Conservation (phyloP, 2,329 filamentous ascomycete species). For the Paracorniculantispora psalliotae region DNA sequence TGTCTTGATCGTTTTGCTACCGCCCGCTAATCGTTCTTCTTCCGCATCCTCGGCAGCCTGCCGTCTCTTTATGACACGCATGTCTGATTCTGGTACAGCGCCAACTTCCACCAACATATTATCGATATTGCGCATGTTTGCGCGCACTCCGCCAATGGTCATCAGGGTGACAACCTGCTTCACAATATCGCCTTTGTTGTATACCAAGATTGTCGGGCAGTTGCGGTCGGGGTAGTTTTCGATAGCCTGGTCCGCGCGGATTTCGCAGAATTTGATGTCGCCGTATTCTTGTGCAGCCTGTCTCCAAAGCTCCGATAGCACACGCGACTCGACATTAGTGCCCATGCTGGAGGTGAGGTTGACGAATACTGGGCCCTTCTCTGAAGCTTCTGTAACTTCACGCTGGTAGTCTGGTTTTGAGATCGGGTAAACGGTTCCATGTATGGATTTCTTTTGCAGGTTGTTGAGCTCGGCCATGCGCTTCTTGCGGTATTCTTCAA, state of each 20-base stretch:
- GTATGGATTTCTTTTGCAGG: slow-evolving; percentile 70
- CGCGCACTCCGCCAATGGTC: slow-evolving; percentile 68
- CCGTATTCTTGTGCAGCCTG: slow-evolving; percentile 80
- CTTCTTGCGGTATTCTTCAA: slow-evolving; percentile 83
- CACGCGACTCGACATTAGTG: slow-evolving; percentile 77
- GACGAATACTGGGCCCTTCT: slow-evolving; percentile 64
- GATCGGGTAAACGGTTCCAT: slow-evolving; percentile 87
- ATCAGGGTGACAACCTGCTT: slow-evolving; percentile 87
- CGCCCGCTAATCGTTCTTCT: slow-evolving; percentile 46
- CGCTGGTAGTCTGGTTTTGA: slow-evolving; percentile 90
- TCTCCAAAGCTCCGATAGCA: slow-evolving; percentile 81
- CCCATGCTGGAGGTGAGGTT: slow-evolving; percentile 74
- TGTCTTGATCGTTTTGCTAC: slow-evolving; percentile 45
- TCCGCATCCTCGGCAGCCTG: slow-evolving; percentile 56
- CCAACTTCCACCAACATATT: slow-evolving; percentile 76
- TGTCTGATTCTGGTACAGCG: slow-evolving; percentile 72
- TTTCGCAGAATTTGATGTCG: slow-evolving; percentile 97
- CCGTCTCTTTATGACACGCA: slow-evolving; percentile 63
- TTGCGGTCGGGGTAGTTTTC: slow-evolving; percentile 95
- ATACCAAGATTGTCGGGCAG: slow-evolving; percentile 88
- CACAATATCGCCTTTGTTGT: slow-evolving; percentile 87
- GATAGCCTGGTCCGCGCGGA: slow-evolving; percentile 85
- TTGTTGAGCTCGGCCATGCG: slow-evolving; percentile 76
- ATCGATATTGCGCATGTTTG: slow-evolving; percentile 71
- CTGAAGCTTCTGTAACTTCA: slow-evolving; percentile 87